These are phyloP conservation scores for Fusarium sublunatum DNA, from an alignment of 2,329 filamentous ascomycete species.

Conservation along the genomic window DNA sequence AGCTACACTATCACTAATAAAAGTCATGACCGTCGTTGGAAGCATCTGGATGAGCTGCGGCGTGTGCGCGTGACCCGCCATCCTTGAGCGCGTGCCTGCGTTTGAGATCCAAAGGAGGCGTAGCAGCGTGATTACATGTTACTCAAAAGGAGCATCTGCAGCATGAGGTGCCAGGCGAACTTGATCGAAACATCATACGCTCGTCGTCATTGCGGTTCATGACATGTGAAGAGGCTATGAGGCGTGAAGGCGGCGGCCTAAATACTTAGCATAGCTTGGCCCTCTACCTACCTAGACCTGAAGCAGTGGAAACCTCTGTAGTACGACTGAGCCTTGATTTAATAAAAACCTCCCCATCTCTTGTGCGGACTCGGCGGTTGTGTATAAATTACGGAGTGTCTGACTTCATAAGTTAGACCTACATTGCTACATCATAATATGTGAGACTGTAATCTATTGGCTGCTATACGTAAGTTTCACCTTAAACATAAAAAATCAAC, in stretches of 20 bases:
- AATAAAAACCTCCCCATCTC: no score
- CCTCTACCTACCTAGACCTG: background rate
- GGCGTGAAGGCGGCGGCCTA: conserved; percentile 28
- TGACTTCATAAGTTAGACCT: background rate
- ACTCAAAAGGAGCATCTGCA: conserved; percentile 22
- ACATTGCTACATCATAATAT: no score
- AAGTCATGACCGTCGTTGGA: background rate
- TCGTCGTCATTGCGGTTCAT: conserved; percentile 14
- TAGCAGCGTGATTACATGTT: conserved; percentile 3
- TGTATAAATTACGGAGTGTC: background rate
- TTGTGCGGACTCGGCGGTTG: background rate
- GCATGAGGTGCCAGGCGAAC: conserved; percentile 19
- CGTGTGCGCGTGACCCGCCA: conserved; percentile 26
- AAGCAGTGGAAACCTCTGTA: background rate
- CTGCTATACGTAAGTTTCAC: no score
- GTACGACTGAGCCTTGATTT: conserved; percentile 1
- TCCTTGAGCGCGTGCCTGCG: conserved; percentile 26
- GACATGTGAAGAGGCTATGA: conserved; percentile 38
- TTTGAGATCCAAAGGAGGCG: conserved; percentile 8
- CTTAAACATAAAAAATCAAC: no score
- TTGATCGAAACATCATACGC: conserved; percentile 27
- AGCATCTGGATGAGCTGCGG: conserved; percentile 15
- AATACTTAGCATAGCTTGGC: conserved; percentile 39
- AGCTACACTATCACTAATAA: conserved; percentile 3
- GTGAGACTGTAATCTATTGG: no score